These are phyloP conservation scores for Cryptosporidium ryanae DNA, from an alignment of 169 alveolate species.

Conservation along the genomic window DNA sequence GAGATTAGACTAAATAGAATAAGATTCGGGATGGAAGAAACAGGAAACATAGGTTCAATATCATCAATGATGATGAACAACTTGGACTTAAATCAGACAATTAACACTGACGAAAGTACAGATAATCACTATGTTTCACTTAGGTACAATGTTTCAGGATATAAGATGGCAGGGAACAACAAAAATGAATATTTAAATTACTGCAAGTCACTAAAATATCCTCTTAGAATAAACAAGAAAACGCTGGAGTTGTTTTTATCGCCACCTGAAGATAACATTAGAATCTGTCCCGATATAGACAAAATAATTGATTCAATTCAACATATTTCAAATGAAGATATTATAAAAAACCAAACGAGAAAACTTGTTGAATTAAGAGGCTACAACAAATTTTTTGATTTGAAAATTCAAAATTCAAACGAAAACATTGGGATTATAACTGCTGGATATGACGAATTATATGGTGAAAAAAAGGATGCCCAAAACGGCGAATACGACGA, in stretches of 20 bases:
- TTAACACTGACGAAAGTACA: neutral
- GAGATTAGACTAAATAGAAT: constrained; percentile 10
- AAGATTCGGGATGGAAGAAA: constrained; percentile 30
- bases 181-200: neutral
- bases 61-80: constrained; percentile 65
- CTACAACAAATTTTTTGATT: too few species aligned
- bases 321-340: neutral
- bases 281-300: neutral
- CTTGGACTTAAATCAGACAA: constrained; percentile 9
- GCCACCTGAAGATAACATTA: neutral
- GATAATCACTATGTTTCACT: constrained; percentile 20
- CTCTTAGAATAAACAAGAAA: constrained; percentile 1
- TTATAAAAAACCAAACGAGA: neutral
- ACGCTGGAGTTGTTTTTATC: constrained; percentile 9
- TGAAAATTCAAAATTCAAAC: too few species aligned
- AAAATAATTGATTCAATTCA: constrained; percentile 28
- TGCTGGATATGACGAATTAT: too few species aligned
- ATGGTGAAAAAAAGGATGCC: too few species aligned
- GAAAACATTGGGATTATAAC: too few species aligned
- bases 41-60: constrained; percentile 26
- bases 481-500: too few species aligned
- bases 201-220: neutral
- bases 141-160: constrained; percentile 30
- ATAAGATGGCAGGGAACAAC: neutral
- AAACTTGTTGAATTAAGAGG: neutral